A percentile compares a stretch with the other conserved stretches of the same genome.
These are phyloP conservation scores for Herpetospermum pedunculosum DNA, from an alignment of 306 rosid species.

Conservation along the genomic window DNA sequence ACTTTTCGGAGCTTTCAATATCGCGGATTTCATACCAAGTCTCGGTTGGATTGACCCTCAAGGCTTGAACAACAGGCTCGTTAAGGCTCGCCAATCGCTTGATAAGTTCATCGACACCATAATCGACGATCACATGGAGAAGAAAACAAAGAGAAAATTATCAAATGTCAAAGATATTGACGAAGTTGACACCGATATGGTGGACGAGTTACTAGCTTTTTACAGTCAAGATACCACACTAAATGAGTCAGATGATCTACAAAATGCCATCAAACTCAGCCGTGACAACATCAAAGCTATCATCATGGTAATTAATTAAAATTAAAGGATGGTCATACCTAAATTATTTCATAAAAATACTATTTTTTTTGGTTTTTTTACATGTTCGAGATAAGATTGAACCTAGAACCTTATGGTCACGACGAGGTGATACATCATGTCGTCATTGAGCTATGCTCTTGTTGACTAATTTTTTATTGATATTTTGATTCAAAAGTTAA, in stretches of 20 bases:
- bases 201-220: constrained; percentile 73
- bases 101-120: constrained; percentile 60
- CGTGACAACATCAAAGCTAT: constrained; percentile 83
- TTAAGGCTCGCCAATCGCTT: constrained; percentile 35
- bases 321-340: neutral
- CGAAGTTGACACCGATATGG: constrained; percentile 55
- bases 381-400: too few species aligned
- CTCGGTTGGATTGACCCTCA: constrained; percentile 59
- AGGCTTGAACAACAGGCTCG: constrained; percentile 42
- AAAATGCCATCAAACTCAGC: constrained; percentile 50
- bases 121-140: constrained; percentile 48
- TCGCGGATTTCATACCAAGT: constrained; percentile 55
- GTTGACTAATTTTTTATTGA: too few species aligned
- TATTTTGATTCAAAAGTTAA: too few species aligned
- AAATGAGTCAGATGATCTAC: constrained; percentile 28
- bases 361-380: too few species aligned
- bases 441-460: too few species aligned
- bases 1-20: constrained; percentile 74
- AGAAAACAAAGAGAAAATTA: constrained; percentile 15
- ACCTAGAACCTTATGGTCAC: too few species aligned
- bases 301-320: constrained; percentile 59
- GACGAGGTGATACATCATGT: too few species aligned
- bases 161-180: neutral
- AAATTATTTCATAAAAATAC: too few species aligned
- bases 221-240: constrained; percentile 29